Percentiles rank a stretch among this genome's conserved stretches.
These are phyloP conservation scores for Eucalyptus brandiana DNA, from an alignment of 345 rosid species.

Conservation along the genomic window DNA sequence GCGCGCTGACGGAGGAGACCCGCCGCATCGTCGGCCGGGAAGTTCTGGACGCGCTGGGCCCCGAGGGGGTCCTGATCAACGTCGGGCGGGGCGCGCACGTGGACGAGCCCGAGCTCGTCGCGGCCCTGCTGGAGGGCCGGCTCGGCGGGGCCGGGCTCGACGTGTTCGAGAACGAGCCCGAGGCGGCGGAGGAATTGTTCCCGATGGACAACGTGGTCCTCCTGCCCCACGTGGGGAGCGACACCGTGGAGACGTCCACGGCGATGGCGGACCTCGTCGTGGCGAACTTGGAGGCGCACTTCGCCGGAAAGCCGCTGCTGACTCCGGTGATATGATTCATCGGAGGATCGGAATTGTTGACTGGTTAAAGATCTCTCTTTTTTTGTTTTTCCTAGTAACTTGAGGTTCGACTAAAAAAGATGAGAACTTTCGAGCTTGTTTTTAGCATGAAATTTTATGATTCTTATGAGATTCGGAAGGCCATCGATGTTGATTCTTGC, in stretches of 20 bases:
- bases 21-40: constrained; percentile 22
- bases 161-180: constrained; percentile 47
- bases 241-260: constrained; percentile 28
- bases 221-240: constrained; percentile 50
- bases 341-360: background rate
- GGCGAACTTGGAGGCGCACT: constrained; percentile 29
- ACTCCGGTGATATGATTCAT: constrained; percentile 15
- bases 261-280: constrained; percentile 42
- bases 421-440: background rate
- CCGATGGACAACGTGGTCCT: constrained; percentile 42
- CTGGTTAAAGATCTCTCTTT: background rate
- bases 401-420: background rate
- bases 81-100: constrained; percentile 47
- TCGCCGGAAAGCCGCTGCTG: constrained; percentile 9
- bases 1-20: constrained; percentile 40
- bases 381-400: background rate
- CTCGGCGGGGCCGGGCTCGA: constrained; percentile 54
- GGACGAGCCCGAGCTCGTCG: constrained; percentile 47
- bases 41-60: constrained; percentile 55
- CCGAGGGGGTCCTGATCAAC: constrained; percentile 49
- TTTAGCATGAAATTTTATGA: background rate
- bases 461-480: background rate
- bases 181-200: constrained; percentile 36
- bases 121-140: constrained; percentile 52
- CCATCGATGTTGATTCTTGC: background rate